These are phyloP conservation scores for Metroxylon sagu DNA, from an alignment of 176 grass and related monocot species.

Conservation along the genomic window DNA sequence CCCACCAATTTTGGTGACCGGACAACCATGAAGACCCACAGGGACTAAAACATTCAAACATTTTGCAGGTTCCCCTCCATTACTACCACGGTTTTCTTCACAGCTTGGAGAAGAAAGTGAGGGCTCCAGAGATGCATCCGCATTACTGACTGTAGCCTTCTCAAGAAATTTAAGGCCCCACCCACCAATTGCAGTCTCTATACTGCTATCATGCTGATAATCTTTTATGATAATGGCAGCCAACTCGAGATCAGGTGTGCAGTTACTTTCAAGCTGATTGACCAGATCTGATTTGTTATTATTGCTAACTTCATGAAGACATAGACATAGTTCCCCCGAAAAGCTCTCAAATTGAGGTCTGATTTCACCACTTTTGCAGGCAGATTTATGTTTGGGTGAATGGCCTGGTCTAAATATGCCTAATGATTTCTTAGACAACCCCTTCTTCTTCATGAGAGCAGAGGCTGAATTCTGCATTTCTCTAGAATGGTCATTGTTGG, in stretches of 20 bases:
- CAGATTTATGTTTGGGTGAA: slow-evolving; percentile 11
- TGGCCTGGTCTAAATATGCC: slow-evolving; percentile 13
- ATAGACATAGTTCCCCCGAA: neutral
- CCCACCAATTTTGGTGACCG: slow-evolving; percentile 1
- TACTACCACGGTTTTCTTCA: slow-evolving; percentile 4
- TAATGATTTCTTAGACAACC: slow-evolving; percentile 4
- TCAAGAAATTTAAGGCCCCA: slow-evolving; percentile 50
- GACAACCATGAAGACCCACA: slow-evolving; percentile 29
- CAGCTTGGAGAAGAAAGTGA: neutral
- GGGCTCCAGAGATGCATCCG: neutral
- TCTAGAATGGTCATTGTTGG: slow-evolving; percentile 1
- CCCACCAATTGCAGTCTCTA: slow-evolving; percentile 19
- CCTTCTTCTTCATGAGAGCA: neutral
- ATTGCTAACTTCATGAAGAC: slow-evolving; percentile 10
- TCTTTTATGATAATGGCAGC: slow-evolving; percentile 27
- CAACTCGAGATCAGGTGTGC: slow-evolving; percentile 22
- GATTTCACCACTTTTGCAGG: neutral
- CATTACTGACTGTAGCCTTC: neutral
- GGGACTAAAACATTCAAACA: slow-evolving; percentile 26
- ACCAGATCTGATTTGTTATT: slow-evolving; percentile 13
- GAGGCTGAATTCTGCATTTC: neutral
- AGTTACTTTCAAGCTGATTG: slow-evolving; percentile 6
- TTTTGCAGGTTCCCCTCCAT: slow-evolving; percentile 1
- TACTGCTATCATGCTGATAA: slow-evolving; percentile 5
- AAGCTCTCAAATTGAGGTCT: neutral